phyloP scores from a whole-genome alignment of 148 eudicot genomes.

The Rhododendron henanense region DNA sequence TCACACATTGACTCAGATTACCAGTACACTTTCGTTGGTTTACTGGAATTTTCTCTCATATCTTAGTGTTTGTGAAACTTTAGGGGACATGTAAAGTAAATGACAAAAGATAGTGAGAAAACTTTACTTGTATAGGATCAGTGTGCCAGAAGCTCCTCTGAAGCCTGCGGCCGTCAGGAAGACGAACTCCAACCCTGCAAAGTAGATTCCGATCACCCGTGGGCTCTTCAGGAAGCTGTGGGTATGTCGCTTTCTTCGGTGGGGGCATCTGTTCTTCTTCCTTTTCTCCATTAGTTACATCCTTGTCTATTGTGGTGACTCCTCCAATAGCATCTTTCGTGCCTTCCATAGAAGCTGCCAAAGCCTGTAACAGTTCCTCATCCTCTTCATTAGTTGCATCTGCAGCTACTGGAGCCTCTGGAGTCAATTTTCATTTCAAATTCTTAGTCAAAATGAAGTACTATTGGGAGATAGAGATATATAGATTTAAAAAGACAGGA shows the following conservation, averaged over 20 bases:
- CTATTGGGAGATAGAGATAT: background rate
- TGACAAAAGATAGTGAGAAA: background rate
- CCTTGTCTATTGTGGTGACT: conserved; percentile 26
- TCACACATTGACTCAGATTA: background rate
- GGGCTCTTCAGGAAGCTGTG: conserved; percentile 87
- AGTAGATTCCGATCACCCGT: conserved; percentile 63
- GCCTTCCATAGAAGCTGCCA: conserved; percentile 73
- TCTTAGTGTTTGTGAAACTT: background rate
- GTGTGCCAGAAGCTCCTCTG: conserved; percentile 81
- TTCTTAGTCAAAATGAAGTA: conserved; percentile 3
- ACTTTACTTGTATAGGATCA: conserved; percentile 71
- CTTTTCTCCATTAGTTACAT: conserved; percentile 24
- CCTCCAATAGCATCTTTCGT: conserved; percentile 28
- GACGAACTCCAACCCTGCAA: conserved; percentile 86
- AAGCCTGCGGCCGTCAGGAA: conserved; percentile 93
- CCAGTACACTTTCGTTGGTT: background rate
- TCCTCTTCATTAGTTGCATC: conserved; percentile 53
- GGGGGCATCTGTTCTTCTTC: conserved; percentile 33
- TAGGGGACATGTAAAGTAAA: background rate
- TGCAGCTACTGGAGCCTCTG: conserved; percentile 31
- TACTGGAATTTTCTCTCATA: background rate
- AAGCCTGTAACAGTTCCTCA: conserved; percentile 64
- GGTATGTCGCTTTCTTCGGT: conserved; percentile 49
- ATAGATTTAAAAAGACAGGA: background rate
- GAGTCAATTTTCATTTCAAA: background rate